A percentile compares a stretch with the other conserved stretches of the same genome.
phyloP scores from a whole-genome alignment of 176 grass and related monocot species.

The Carex pumila region DNA sequence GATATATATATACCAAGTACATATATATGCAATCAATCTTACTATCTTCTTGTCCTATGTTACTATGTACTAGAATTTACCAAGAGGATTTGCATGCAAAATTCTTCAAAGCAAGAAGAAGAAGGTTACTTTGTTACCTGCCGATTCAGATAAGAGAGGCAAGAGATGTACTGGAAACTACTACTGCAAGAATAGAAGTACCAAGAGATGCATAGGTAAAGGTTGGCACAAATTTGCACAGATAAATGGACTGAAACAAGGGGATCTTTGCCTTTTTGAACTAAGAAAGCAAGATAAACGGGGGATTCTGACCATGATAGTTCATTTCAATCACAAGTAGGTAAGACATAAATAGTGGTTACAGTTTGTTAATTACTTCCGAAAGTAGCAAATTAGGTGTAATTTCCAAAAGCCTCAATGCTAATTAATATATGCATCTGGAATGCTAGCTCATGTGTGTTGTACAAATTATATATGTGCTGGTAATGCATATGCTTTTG shows the following conservation, averaged over 20 bases:
- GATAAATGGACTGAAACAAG: constrained; percentile 12
- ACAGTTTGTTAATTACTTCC: not conserved
- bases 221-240: constrained; percentile 15
- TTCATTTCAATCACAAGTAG: not conserved
- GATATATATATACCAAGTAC: too few species aligned
- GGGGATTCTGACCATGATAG: not conserved
- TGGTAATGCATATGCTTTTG: not conserved
- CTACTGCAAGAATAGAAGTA: not conserved
- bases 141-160: not conserved
- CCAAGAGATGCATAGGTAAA: not conserved
- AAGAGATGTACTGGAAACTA: constrained; percentile 14
- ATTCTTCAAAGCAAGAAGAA: not conserved
- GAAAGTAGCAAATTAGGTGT: not conserved
- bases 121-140: not conserved
- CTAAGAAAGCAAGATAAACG: constrained; percentile 4
- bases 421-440: not conserved
- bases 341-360: not conserved
- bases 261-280: constrained; percentile 31
- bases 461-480: not conserved
- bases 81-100: constrained; percentile 11
- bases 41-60: not conserved
- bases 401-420: not conserved
- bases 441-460: not conserved
- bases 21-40: not conserved
- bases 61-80: constrained; percentile 13